phyloP scores from a whole-genome alignment of 2,329 filamentous ascomycete species.

The Colletotrichum siamense region DNA sequence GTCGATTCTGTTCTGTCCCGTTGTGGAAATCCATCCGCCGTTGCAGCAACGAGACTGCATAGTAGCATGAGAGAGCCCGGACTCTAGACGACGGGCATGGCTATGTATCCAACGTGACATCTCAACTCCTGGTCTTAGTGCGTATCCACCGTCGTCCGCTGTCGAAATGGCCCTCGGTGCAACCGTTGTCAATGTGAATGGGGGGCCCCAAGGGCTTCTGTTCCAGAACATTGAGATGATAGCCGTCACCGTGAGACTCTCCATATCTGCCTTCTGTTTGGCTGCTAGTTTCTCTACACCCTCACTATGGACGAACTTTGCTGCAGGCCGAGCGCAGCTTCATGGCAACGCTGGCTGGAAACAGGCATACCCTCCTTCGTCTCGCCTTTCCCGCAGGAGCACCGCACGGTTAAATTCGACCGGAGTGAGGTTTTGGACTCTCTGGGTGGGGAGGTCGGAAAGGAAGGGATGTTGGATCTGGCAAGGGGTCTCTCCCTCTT shows the following conservation, averaged over 20 bases:
- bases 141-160: constrained; percentile 6
- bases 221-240: constrained; percentile 20
- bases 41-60: neutral
- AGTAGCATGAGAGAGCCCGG: neutral
- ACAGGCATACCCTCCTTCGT: neutral
- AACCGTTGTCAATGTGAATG: neutral
- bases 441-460: neutral
- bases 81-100: neutral
- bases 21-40: neutral
- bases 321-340: constrained; percentile 6
- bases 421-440: neutral
- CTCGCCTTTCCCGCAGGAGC: neutral
- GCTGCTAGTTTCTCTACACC: neutral
- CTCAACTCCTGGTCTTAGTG: neutral
- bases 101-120: neutral
- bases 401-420: neutral
- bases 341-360: neutral
- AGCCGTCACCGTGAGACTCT: constrained; percentile 1
- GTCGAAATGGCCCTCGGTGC: neutral
- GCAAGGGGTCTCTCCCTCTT: neutral
- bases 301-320: constrained; percentile 2
- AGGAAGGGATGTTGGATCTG: neutral
- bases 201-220: neutral
- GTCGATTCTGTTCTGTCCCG: neutral
- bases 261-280: neutral